Percentiles rank a stretch among this genome's conserved stretches.
Conservation (phyloP, 768 basidiomycete genomes). For the Boletus rubroflammeus region DNA sequence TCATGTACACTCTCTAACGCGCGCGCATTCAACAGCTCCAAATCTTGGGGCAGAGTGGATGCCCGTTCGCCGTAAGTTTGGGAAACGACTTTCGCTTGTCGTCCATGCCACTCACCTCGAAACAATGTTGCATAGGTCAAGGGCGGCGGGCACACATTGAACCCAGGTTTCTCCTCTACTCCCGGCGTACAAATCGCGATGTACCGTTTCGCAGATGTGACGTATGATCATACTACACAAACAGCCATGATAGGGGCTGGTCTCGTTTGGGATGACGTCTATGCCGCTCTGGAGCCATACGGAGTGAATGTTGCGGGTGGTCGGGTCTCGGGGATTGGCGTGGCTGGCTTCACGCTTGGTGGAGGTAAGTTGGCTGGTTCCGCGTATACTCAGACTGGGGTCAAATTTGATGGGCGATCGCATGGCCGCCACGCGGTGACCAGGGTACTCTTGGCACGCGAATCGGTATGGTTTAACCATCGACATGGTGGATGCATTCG, state of each 20-base stretch:
- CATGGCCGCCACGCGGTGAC: conserved; percentile 11
- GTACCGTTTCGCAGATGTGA: conserved; percentile 44
- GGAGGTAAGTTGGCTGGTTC: conserved; percentile 40
- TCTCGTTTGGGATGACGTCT: conserved; percentile 67
- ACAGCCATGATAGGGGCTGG: conserved; percentile 41
- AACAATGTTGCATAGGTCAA: conserved; percentile 43
- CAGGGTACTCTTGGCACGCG: conserved; percentile 63
- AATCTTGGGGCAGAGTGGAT: conserved; percentile 41
- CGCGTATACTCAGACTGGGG: neutral
- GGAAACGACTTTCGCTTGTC: neutral
- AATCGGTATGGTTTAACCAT: conserved; percentile 57
- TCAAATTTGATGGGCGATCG: conserved; percentile 1
- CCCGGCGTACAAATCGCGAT: conserved; percentile 57
- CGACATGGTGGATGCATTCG: conserved; percentile 53
- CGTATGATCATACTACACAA: conserved; percentile 37
- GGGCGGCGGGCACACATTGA: conserved; percentile 57
- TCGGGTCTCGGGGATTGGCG: conserved; percentile 54
- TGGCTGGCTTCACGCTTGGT: conserved; percentile 56
- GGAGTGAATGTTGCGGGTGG: conserved; percentile 58
- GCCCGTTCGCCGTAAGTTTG: conserved; percentile 51
- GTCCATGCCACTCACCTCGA: neutral
- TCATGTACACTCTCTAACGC: neutral
- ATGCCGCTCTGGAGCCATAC: conserved; percentile 46
- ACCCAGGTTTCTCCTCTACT: conserved; percentile 59
- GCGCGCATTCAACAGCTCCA: conserved; percentile 36